Base-by-base conservation (phyloP, 192 early-diverging fungal species). In the Lunasporangiospora selenospora region DNA sequence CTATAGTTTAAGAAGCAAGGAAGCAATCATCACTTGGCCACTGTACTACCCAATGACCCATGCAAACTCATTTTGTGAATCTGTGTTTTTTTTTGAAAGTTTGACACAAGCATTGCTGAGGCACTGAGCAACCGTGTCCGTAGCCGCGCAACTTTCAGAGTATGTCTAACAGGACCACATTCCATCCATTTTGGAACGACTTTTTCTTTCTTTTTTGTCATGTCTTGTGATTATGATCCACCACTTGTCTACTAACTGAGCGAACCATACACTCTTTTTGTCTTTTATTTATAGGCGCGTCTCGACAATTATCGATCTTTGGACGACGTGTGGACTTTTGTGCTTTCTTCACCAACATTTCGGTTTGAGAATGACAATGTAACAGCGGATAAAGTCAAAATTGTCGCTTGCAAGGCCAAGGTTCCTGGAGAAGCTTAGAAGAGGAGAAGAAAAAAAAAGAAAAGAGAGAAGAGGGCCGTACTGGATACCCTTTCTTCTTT, bases 301-400 rank as follows among this genome's bases (percentile, higher is more conserved):
- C 83, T 99, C 55, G 83, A 91, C 58, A 93, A 89, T 23, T 99
- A 98, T 75, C 87, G 95, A 42, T 95, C 93, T 51, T 92, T 95
- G 66, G 98, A 99, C 65, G 98, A 99, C 56, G 96, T 99, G 23
- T 99, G 95, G 95, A 98, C 96, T 1, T 97, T 99, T 82, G 87
- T 96, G 32, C 86, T 96, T 47, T 87, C 91, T 31, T 83, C 88
- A 38, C 88, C 93, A 26, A 90, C 81, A n/a, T 93, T 98, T 75
- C 87, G 89, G 41, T 88, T 98, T 56, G 98, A 98, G 26, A 80
- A 88, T 50, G 96, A 96, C 24, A 80, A 65, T 11, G 81, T 95
- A 2, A 79, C 82, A 2, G 89, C 89, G 19, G 93, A 98, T 50
- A 94, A 95, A 75, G 88, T 98, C 75, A 98, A 98, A 67, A 88